Base-by-base conservation (phyloP, 2,329 filamentous ascomycete genomes). In the Fusarium mundagurra region DNA sequence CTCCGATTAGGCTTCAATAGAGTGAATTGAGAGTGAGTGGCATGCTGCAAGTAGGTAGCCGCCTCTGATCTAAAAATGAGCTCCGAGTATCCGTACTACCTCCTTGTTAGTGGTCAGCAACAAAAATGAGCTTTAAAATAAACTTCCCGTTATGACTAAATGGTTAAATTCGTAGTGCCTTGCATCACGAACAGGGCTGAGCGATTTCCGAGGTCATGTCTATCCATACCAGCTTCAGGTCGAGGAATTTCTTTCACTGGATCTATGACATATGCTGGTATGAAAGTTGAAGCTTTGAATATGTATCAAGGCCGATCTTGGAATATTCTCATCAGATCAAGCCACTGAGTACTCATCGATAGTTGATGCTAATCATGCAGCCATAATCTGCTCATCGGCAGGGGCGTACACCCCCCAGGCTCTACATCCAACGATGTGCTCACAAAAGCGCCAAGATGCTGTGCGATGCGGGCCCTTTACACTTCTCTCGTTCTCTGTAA, bases 161-260 rank as follows among this genome's bases (percentile, higher is more conserved):
- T 63, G 22, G 41, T 36, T 29, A 63, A 59, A 36, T 57, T 27
- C 48, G 24, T 24, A 53, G 33, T 33, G 54, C 44, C 65, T 50
- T 61, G 57, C 31, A 57, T 69, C 43, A 51, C 66, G 24, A 54
- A 48, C 71, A 73, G 59, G 71, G 71, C 71, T 73, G 71, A 55
- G 44, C 48, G 61, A 71, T 74, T 63, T 41, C 47, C 47, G 43
- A 60, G 47, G 20, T 41, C 57, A 33, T 54, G 71, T 44, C 43
- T 38, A 67, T 62, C 58, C 65, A 71, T 72, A 54, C 54, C 71
- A 63, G 59, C 45, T 72, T 48, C 67, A 60, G n/a, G 34, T 33
- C 44, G 59, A 69, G 67, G 72, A 71, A 74, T 72, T 59, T 69
- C 61, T 68, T 72, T 55, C 48, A 13, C 53, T 64, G 48, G 38